These are phyloP conservation scores for Epichloe gansuensis DNA, from an alignment of 2,329 filamentous ascomycete genomes.

Conservation along the genomic window DNA sequence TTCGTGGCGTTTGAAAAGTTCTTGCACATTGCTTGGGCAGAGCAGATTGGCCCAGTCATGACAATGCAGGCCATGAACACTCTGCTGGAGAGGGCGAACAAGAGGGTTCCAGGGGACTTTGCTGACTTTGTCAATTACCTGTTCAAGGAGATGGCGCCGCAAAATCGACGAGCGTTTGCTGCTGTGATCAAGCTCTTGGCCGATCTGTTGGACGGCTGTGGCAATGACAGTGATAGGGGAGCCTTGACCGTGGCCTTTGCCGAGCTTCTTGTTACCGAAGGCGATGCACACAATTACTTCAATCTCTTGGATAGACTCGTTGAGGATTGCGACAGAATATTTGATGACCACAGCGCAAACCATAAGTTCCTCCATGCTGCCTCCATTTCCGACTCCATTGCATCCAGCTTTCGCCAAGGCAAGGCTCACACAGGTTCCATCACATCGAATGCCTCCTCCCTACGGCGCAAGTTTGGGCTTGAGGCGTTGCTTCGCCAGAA, in stretches of 20 bases:
- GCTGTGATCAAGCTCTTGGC: conserved; percentile 75
- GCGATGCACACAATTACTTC: conserved; percentile 69
- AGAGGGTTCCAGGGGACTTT: conserved; percentile 59
- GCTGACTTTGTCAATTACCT: conserved; percentile 53
- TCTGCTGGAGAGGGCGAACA: conserved; percentile 56
- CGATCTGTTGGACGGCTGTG: conserved; percentile 77
- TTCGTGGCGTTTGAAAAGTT: conserved; percentile 94
- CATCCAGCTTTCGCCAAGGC: conserved; percentile 38
- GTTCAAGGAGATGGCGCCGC: conserved; percentile 53
- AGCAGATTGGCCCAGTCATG: conserved; percentile 77
- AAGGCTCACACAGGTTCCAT: conserved; percentile 61
- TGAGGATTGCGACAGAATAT: conserved; percentile 80
- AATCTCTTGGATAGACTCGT: conserved; percentile 80
- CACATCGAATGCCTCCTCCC: conserved; percentile 74
- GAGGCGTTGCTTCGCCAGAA: conserved; percentile 64
- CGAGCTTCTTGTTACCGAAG: conserved; percentile 68
- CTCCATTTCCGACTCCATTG: conserved; percentile 44
- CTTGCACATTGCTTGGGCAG: conserved; percentile 72
- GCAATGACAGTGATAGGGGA: conserved; percentile 81
- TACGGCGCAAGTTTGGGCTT: conserved; percentile 74
- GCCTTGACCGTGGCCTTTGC: conserved; percentile 80
- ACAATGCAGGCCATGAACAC: conserved; percentile 56
- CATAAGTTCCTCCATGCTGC: conserved; percentile 26
- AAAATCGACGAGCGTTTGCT: conserved; percentile 65
- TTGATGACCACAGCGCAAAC: conserved; percentile 46